These are phyloP conservation scores for Ogataea pini DNA, from an alignment of 805 yeast species.

Conservation along the genomic window DNA sequence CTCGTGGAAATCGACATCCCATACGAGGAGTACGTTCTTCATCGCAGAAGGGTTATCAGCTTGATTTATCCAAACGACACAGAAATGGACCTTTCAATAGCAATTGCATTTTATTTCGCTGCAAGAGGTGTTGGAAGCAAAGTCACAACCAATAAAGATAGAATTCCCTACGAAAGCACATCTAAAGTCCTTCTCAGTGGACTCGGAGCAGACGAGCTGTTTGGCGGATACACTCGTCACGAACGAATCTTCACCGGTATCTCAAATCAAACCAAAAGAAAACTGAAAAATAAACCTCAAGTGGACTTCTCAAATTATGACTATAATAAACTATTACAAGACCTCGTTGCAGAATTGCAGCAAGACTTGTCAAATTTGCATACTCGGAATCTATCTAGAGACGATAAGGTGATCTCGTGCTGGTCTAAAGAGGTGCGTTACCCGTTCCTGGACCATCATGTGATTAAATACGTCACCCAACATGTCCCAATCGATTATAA, in stretches of 20 bases:
- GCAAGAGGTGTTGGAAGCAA: slow-evolving; percentile 54
- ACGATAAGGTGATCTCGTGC: slow-evolving; percentile 79
- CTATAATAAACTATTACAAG: slow-evolving; percentile 31
- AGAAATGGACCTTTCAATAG: slow-evolving; percentile 95
- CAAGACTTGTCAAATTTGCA: slow-evolving; percentile 74
- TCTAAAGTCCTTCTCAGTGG: slow-evolving; percentile 85
- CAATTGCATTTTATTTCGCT: slow-evolving; percentile 93
- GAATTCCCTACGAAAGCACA: slow-evolving; percentile 43
- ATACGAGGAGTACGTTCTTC: slow-evolving; percentile 60
- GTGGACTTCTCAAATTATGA: slow-evolving; percentile 20
- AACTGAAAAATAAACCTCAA: slow-evolving; percentile 23
- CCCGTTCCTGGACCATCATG: slow-evolving; percentile 72
- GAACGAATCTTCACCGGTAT: slow-evolving; percentile 47
- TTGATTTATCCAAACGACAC: slow-evolving; percentile 83
- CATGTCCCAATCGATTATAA: slow-evolving; percentile 51
- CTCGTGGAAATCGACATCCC: slow-evolving; percentile 74
- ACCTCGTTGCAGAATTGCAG: slow-evolving; percentile 59
- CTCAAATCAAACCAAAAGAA: slow-evolving; percentile 26
- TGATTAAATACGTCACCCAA: slow-evolving; percentile 51
- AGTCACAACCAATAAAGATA: slow-evolving; percentile 14
- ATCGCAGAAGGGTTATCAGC: slow-evolving; percentile 52
- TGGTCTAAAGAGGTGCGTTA: slow-evolving; percentile 92
- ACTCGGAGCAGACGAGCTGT: slow-evolving; percentile 94
- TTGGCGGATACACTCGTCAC: slow-evolving; percentile 94
- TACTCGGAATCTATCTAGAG: slow-evolving; percentile 82